Base-by-base conservation (phyloP, 495 filamentous ascomycete species). In the Tuber microsphaerosporum region DNA sequence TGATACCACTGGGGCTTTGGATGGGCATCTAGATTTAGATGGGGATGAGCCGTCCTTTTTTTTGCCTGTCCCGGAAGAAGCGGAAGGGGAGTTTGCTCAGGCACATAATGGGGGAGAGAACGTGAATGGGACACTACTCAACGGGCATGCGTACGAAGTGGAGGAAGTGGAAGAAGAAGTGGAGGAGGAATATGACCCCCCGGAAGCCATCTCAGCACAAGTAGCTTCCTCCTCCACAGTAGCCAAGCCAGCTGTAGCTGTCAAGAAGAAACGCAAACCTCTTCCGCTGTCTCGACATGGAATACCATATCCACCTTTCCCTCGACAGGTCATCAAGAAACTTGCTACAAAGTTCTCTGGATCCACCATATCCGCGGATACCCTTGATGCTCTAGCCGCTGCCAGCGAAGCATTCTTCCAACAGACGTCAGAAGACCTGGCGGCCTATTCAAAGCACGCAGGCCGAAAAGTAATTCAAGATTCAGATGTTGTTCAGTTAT, bases 331-430 rank as follows among this genome's bases (percentile, higher is more conserved):
- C 20, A 88, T 95, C 48, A 92, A 92, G 81, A 91, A 91, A 78
- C 84, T 97, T 41, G 92, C 93, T 42, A 91, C 88, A 26, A 90
- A 86, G 1, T 92, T 93, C 75, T 86, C 89, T 41, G 73, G 80
- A 56, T 83, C 88, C 0, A 91, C 89, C 77, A 89, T 97, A 72
- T 89, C 86, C 75, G 89, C 91, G 51, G 91, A 93, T 43, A 89
- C 91, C 2, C 85, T 97, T 72, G 87, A 88, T 26, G 89, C 89
- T 39, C 90, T 97, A 51, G 89, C 90, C 82, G 89, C 92, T 80
- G 92, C 93, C 22, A 91, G 91, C 26, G 92, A 94, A 46, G 93
- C 91, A 90, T 97, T 93, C 84, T 96, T 97, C 81, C 91, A 94
- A 80, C 94, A 97, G 83, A 86, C 90, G 20, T 88, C 91, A 74